These are phyloP conservation scores for Alternaria brassicicola DNA, from an alignment of 2,329 filamentous ascomycete species.

Conservation along the genomic window DNA sequence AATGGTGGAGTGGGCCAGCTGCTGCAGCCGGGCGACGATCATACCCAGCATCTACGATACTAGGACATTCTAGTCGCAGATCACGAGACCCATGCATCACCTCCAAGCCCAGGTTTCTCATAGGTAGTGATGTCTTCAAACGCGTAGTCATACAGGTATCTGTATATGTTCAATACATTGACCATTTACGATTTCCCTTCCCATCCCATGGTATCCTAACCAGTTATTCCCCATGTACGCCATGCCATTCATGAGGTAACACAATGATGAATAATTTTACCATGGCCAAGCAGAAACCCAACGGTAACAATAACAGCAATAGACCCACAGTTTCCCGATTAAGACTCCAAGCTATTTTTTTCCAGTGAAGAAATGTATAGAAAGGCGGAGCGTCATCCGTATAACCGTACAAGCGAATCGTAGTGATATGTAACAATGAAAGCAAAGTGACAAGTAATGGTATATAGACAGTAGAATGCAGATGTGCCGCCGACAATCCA, in stretches of 20 bases:
- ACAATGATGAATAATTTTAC: not conserved
- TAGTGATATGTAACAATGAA: conserved; percentile 14
- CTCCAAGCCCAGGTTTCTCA: too few species aligned
- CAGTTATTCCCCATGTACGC: not conserved
- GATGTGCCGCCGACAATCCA: conserved; percentile 12
- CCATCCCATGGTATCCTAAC: not conserved
- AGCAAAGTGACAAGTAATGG: conserved; percentile 17
- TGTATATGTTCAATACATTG: not conserved
- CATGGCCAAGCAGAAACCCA: not conserved
- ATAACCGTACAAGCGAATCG: not conserved
- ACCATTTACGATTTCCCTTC: not conserved
- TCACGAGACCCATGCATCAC: too few species aligned
- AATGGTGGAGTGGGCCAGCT: too few species aligned
- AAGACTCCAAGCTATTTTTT: not conserved
- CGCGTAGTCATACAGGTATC: not conserved
- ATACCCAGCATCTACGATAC: not conserved
- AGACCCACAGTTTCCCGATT: not conserved
- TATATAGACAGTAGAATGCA: conserved; percentile 38
- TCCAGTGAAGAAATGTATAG: not conserved
- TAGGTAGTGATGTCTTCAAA: too few species aligned
- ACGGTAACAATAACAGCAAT: not conserved
- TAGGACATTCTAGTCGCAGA: not conserved
- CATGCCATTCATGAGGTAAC: not conserved
- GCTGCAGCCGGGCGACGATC: not conserved
- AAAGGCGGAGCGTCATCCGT: not conserved